Evolutionary conservation across 345 rosid genomes (phyloP).

Genomic region (Arabis alpina): DNA sequence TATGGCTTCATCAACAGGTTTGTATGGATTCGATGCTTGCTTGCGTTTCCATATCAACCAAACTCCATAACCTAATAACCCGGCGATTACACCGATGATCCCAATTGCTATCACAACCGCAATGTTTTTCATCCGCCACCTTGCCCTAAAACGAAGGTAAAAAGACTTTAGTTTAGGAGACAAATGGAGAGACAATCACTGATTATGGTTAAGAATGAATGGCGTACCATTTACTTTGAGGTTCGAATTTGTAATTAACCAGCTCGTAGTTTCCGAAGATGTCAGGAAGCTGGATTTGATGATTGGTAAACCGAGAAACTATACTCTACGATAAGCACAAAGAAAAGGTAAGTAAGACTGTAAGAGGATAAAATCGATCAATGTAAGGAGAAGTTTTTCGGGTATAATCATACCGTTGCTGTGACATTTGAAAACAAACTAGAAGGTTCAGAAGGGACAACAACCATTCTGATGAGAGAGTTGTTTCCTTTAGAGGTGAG

Average conservation of each 20-base stretch:
- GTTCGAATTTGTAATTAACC: constrained; percentile 67
- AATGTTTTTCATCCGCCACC: constrained; percentile 54
- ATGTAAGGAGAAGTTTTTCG: constrained; percentile 1
- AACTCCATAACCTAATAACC: constrained; percentile 47
- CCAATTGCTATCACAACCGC: constrained; percentile 34
- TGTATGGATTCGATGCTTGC: constrained; percentile 51
- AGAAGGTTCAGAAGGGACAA: constrained; percentile 60
- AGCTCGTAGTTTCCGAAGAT: constrained; percentile 65
- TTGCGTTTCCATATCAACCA: constrained; percentile 57
- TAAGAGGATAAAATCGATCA: not conserved
- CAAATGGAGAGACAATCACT: not conserved
- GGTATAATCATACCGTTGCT: constrained; percentile 54
- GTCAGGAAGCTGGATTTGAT: constrained; percentile 67
- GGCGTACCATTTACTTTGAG: constrained; percentile 51
- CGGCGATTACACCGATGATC: constrained; percentile 31
- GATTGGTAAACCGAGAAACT: constrained; percentile 66
- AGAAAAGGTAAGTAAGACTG: not conserved
- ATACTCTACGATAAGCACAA: constrained; percentile 49
- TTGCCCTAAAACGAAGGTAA: constrained; percentile 50
- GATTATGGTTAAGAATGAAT: constrained; percentile 2
- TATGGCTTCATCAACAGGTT: constrained; percentile 52
- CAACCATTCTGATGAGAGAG: constrained; percentile 59
- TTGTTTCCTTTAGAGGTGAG: constrained; percentile 61
- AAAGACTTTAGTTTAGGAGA: not conserved
- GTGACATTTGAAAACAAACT: constrained; percentile 60